Conservation (phyloP, 805 yeast species). For the Schwanniomyces polymorphus region DNA sequence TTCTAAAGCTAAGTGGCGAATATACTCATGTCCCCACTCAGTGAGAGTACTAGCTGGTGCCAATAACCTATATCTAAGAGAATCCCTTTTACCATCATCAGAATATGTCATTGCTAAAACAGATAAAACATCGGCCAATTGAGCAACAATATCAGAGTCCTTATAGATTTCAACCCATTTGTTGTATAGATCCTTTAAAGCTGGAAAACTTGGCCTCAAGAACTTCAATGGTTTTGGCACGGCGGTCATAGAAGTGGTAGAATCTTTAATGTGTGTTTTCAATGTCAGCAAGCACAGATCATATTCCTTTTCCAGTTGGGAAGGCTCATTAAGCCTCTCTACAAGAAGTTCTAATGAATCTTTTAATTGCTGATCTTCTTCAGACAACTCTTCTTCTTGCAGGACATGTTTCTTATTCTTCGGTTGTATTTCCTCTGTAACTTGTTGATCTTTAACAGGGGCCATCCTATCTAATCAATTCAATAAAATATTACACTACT, state of each 20-base stretch:
- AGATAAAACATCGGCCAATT: slow-evolving; percentile 85
- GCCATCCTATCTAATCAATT: slow-evolving; percentile 23
- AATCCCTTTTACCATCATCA: slow-evolving; percentile 75
- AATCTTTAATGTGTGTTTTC: slow-evolving; percentile 78
- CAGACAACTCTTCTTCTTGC: slow-evolving; percentile 81
- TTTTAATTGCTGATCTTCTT: slow-evolving; percentile 88
- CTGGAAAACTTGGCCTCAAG: slow-evolving; percentile 80
- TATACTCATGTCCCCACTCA: slow-evolving; percentile 98
- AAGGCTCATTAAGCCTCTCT: slow-evolving; percentile 65
- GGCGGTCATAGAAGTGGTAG: slow-evolving; percentile 98
- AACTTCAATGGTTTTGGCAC: slow-evolving; percentile 98
- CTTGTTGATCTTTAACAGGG: slow-evolving; percentile 26
- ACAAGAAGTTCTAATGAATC: slow-evolving; percentile 84
- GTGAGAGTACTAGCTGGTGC: slow-evolving; percentile 55
- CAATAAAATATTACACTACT: background rate
- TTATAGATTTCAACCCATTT: slow-evolving; percentile 52
- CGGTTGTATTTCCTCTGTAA: slow-evolving; percentile 14
- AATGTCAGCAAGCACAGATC: slow-evolving; percentile 63
- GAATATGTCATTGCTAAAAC: slow-evolving; percentile 94
- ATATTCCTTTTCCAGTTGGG: slow-evolving; percentile 47
- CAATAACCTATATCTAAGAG: slow-evolving; percentile 73
- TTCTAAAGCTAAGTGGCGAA: slow-evolving; percentile 93
- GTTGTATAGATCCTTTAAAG: slow-evolving; percentile 64
- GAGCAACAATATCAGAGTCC: slow-evolving; percentile 43
- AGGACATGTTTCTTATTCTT: slow-evolving; percentile 19